These are phyloP conservation scores for Heliamphora exappendiculata DNA, from an alignment of 148 eudicot species.

Conservation along the genomic window DNA sequence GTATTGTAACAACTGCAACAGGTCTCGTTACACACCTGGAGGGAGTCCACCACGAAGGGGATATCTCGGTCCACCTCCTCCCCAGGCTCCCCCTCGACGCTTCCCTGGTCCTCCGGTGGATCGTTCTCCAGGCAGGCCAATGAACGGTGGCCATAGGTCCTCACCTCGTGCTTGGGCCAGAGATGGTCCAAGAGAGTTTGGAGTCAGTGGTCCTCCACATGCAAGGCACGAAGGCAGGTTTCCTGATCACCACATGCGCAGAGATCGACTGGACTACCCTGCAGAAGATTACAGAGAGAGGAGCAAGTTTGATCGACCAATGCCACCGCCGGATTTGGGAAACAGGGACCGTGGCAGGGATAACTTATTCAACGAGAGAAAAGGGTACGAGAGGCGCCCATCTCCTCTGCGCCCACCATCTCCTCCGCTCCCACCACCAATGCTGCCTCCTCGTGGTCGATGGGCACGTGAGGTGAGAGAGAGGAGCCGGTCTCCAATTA, in stretches of 20 bases:
- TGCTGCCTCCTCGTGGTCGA: slow-evolving; percentile 38
- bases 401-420: slow-evolving; percentile 50
- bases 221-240: slow-evolving; percentile 65
- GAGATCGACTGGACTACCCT: slow-evolving; percentile 60
- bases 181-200: slow-evolving; percentile 65
- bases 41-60: slow-evolving; percentile 73
- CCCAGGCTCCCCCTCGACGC: slow-evolving; percentile 46
- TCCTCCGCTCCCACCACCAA: slow-evolving; percentile 22
- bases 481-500: slow-evolving; percentile 66
- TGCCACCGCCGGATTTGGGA: slow-evolving; percentile 53
- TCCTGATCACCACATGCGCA: slow-evolving; percentile 45
- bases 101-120: slow-evolving; percentile 58
- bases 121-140: slow-evolving; percentile 57
- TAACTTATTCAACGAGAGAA: slow-evolving; percentile 42
- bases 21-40: slow-evolving; percentile 48
- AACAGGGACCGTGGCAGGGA: slow-evolving; percentile 59
- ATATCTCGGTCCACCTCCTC: slow-evolving; percentile 62
- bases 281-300: slow-evolving; percentile 65
- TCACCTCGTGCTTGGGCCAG: slow-evolving; percentile 78
- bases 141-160: slow-evolving; percentile 56
- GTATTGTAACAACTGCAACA: slow-evolving; percentile 71
- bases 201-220: slow-evolving; percentile 46
- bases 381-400: slow-evolving; percentile 61
- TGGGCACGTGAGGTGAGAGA: slow-evolving; percentile 61
- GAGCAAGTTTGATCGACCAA: slow-evolving; percentile 55